A percentile compares a stretch with the other conserved stretches of the same genome.
Evolutionary conservation across 257 asterid species (phyloP).

Genomic region (Nicotiana otophora): DNA sequence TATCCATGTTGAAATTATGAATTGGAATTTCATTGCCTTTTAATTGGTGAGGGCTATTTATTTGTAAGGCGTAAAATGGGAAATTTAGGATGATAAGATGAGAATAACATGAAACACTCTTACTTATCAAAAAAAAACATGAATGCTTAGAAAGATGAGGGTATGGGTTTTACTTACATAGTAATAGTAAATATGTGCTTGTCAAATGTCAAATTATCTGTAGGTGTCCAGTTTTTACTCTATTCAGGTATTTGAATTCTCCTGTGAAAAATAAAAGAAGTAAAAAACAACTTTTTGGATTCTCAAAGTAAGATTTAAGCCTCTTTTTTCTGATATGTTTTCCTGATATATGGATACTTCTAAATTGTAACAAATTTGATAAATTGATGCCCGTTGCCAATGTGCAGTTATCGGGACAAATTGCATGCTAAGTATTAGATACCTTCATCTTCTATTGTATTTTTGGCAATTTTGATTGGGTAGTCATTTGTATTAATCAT

Average conservation of each 20-base stretch:
- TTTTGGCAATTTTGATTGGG: neutral
- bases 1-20: neutral
- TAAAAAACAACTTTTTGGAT: neutral
- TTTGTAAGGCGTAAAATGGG: neutral
- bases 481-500: slow-evolving; percentile 1
- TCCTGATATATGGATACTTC: neutral
- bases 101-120: neutral
- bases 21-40: neutral
- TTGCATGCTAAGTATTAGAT: neutral
- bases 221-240: neutral
- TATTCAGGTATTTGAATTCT: neutral
- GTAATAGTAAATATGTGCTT: neutral
- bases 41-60: neutral
- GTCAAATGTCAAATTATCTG: neutral
- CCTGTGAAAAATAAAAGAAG: neutral
- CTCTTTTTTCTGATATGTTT: neutral
- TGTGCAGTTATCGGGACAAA: neutral
- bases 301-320: neutral
- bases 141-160: neutral
- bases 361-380: neutral
- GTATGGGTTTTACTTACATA: neutral
- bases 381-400: neutral
- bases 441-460: neutral
- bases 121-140: too few species aligned
- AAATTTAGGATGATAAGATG: neutral